These are phyloP conservation scores for Prunus mongolica DNA, from an alignment of 306 rosid genomes.

Conservation along the genomic window DNA sequence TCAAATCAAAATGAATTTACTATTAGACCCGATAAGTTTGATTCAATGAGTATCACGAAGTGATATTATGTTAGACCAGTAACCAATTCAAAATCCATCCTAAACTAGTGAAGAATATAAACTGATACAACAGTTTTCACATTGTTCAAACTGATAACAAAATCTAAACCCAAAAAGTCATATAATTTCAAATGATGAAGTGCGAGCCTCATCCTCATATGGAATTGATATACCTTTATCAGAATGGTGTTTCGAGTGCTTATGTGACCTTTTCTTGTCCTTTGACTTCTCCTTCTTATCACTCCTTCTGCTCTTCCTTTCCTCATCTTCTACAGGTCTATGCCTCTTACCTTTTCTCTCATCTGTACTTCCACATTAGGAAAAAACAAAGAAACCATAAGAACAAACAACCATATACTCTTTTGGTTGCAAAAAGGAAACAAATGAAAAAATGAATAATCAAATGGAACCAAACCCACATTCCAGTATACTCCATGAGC, in stretches of 20 bases:
- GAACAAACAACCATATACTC: not conserved
- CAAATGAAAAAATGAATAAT: not conserved
- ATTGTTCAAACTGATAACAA: too few species aligned
- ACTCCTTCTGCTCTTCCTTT: slow-evolving; percentile 49
- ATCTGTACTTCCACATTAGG: slow-evolving; percentile 37
- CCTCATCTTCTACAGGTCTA: slow-evolving; percentile 54
- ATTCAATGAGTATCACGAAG: not conserved
- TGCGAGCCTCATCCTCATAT: too few species aligned
- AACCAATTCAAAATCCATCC: not conserved
- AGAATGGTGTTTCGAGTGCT: slow-evolving; percentile 53
- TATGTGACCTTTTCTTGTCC: slow-evolving; percentile 53
- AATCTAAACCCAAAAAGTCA: too few species aligned
- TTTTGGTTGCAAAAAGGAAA: too few species aligned
- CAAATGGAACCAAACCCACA: not conserved
- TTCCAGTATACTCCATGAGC: not conserved
- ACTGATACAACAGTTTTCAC: too few species aligned
- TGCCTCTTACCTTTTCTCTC: slow-evolving; percentile 66
- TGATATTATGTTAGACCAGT: not conserved
- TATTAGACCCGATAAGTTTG: not conserved
- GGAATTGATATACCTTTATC: slow-evolving; percentile 22
- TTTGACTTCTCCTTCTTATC: slow-evolving; percentile 60
- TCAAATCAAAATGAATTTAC: not conserved
- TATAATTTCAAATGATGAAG: not conserved
- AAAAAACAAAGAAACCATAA: not conserved
- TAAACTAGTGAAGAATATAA: not conserved